A percentile compares a stretch with the other conserved stretches of the same genome.
These are phyloP conservation scores for Echria macrotheca DNA, from an alignment of 495 filamentous ascomycete genomes.

Conservation along the genomic window DNA sequence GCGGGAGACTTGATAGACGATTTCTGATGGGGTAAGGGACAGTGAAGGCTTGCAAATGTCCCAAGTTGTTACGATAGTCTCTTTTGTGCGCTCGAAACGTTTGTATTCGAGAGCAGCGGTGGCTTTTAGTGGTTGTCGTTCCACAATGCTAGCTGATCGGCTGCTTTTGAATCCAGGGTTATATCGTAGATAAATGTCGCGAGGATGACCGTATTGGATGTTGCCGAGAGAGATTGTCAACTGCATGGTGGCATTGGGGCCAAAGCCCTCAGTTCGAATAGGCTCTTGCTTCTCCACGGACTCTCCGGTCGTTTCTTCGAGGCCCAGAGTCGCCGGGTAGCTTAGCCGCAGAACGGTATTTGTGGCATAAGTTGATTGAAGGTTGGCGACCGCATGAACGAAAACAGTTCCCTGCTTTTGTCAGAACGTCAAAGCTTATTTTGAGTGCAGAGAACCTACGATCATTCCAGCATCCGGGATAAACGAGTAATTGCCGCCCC, in stretches of 20 bases:
- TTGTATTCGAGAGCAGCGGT: conserved; percentile 29
- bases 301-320: conserved; percentile 33
- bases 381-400: conserved; percentile 42
- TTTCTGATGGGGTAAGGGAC: conserved; percentile 16
- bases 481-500: conserved; percentile 41
- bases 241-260: neutral
- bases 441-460: conserved; percentile 17
- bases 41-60: conserved; percentile 6
- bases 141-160: conserved; percentile 2
- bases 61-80: neutral
- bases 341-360: conserved; percentile 28
- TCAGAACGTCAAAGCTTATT: neutral
- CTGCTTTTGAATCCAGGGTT: conserved; percentile 1
- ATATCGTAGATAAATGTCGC: conserved; percentile 37
- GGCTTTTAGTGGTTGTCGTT: conserved; percentile 14
- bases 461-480: conserved; percentile 47
- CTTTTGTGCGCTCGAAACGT: conserved; percentile 11
- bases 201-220: conserved; percentile 44
- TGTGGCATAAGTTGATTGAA: conserved; percentile 40
- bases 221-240: conserved; percentile 34
- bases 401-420: conserved; percentile 23
- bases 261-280: conserved; percentile 5
- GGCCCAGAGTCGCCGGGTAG: conserved; percentile 23
- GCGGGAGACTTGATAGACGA: conserved; percentile 41
- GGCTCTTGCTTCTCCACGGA: conserved; percentile 24